A percentile compares a stretch with the other conserved stretches of the same genome.
Evolutionary conservation across 1,139 yeast species (phyloP).

Genomic region (Suhomyces terraborum): DNA sequence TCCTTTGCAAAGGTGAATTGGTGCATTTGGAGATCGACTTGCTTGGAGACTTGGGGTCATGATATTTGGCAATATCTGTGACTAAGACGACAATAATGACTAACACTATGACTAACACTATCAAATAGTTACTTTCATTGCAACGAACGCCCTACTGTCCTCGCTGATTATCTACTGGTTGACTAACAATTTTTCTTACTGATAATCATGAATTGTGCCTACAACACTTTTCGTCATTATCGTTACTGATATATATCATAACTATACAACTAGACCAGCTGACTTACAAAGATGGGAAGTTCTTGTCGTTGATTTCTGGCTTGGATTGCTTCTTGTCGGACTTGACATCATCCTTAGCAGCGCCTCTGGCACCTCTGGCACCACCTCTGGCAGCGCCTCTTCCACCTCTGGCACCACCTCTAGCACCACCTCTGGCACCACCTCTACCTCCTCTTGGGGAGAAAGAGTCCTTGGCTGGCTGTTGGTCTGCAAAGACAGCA

Average conservation of each 20-base stretch:
- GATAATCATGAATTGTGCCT: background rate
- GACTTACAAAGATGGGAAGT: slow-evolving; percentile 60
- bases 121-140: too few species aligned
- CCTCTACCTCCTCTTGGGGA: slow-evolving; percentile 33
- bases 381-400: slow-evolving; percentile 32
- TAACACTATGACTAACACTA: too few species aligned
- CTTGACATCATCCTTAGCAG: slow-evolving; percentile 28
- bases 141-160: too few species aligned
- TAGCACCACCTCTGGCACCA: slow-evolving; percentile 34
- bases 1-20: too few species aligned
- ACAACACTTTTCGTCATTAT: slow-evolving; percentile 8
- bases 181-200: too few species aligned
- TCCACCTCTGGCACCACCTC: slow-evolving; percentile 23
- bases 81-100: too few species aligned
- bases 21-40: too few species aligned
- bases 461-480: slow-evolving; percentile 16
- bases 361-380: slow-evolving; percentile 30
- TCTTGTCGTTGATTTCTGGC: slow-evolving; percentile 54
- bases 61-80: too few species aligned
- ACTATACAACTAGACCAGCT: slow-evolving; percentile 8
- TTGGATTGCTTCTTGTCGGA: slow-evolving; percentile 30
- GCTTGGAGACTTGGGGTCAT: too few species aligned
- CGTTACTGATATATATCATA: slow-evolving; percentile 10
- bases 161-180: too few species aligned
- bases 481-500: slow-evolving; percentile 62